These are phyloP conservation scores for Alternaria rosae DNA, from an alignment of 2,329 filamentous ascomycete genomes.

Conservation along the genomic window DNA sequence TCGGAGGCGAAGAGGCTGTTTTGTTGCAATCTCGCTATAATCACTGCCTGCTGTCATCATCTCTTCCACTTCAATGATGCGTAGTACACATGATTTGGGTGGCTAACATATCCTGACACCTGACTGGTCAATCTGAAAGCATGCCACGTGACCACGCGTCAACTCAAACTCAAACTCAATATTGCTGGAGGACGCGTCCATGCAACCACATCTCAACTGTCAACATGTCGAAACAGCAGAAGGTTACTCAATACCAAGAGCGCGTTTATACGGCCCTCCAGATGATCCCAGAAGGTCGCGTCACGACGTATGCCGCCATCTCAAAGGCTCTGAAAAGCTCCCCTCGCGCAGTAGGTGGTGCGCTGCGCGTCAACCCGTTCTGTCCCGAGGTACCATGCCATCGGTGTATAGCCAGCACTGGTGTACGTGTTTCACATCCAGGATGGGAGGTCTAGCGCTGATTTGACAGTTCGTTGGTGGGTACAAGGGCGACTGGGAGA, in stretches of 20 bases:
- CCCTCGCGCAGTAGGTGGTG: slow-evolving; percentile 79
- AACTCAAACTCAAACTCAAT: neutral
- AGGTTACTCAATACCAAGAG: slow-evolving; percentile 48
- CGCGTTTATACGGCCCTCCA: slow-evolving; percentile 74
- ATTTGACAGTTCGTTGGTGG: slow-evolving; percentile 63
- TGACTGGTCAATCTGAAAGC: slow-evolving; percentile 45
- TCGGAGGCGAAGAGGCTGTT: neutral
- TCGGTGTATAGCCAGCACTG: slow-evolving; percentile 76
- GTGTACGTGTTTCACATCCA: slow-evolving; percentile 52
- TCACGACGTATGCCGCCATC: slow-evolving; percentile 80
- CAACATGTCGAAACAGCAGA: slow-evolving; percentile 31
- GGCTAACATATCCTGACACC: neutral
- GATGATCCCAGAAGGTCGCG: slow-evolving; percentile 76
- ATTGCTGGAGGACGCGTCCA: slow-evolving; percentile 1
- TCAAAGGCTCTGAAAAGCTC: slow-evolving; percentile 73
- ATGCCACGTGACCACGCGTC: slow-evolving; percentile 42
- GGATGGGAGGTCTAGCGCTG: neutral
- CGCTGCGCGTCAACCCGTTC: slow-evolving; percentile 79
- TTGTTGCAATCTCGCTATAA: neutral
- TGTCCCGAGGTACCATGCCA: slow-evolving; percentile 84
- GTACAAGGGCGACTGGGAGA: slow-evolving; percentile 72
- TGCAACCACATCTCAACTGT: neutral
- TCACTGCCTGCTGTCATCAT: neutral
- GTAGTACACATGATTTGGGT: neutral
- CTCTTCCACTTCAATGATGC: neutral